Conservation (phyloP, 2,329 filamentous ascomycete species). For the Pestalotiopsis sp. region DNA sequence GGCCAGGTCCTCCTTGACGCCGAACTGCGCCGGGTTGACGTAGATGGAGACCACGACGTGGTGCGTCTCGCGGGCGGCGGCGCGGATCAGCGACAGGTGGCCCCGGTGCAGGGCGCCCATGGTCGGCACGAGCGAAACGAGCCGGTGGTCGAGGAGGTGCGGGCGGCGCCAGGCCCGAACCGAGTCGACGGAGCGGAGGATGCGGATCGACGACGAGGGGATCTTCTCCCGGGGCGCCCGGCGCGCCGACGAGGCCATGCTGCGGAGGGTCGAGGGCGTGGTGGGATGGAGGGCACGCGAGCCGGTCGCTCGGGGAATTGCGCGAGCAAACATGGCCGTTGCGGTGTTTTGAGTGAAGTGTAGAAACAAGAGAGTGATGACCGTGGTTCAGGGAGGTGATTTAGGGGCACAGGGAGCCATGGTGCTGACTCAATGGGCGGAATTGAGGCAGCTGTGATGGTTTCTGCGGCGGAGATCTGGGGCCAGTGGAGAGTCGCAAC, state of each 20-base stretch:
- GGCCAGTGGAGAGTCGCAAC: constrained; percentile 7
- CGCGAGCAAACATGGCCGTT: constrained; percentile 25
- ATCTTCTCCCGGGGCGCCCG: constrained; percentile 45
- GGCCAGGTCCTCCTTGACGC: constrained; percentile 81
- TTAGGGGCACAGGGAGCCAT: constrained; percentile 29
- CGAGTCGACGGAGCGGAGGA: constrained; percentile 76
- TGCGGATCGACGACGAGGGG: constrained; percentile 61
- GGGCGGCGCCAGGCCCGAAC: constrained; percentile 72
- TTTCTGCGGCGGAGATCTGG: constrained; percentile 34
- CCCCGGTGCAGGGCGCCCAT: constrained; percentile 97
- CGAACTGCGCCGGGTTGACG: constrained; percentile 97
- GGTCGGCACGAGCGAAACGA: constrained; percentile 88
- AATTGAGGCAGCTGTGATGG: constrained; percentile 28
- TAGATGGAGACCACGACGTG: constrained; percentile 91
- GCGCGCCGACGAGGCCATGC: constrained; percentile 7
- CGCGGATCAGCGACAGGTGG: constrained; percentile 82
- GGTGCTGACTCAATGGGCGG: constrained; percentile 25
- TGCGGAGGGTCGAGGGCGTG: constrained; percentile 22
- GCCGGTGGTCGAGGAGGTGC: constrained; percentile 67
- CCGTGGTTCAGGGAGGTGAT: constrained; percentile 11
- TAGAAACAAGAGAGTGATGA: not conserved
- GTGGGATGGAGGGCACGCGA: constrained; percentile 20
- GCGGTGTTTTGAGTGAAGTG: not conserved
- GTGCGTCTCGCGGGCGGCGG: constrained; percentile 81
- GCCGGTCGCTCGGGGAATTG: constrained; percentile 22